Evolutionary conservation across 1,139 yeast genomes (phyloP), one percentile per base, ranked within the genome.

Genomic region (Hyphopichia burtonii): DNA sequence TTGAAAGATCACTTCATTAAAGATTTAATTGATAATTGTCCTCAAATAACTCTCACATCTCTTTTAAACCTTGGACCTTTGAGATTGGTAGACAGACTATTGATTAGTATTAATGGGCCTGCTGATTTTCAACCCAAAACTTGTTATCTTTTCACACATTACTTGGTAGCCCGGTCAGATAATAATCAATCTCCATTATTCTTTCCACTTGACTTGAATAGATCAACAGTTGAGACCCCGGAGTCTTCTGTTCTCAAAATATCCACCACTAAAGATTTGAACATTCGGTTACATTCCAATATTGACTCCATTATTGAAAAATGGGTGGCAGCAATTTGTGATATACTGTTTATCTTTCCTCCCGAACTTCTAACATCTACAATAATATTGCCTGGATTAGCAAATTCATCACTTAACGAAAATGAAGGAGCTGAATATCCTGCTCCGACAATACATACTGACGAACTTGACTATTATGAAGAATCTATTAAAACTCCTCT

Each of bases 271-370:
- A 17, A 27, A 19, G 17, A 37, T 6, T 25, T 11, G 11, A 25
- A 12, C 28, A 28, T 54, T 5, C 59, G 52, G 49, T 40, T 66
- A 7, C 53, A 51, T 36, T 61, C 68, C 1, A 52, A 54, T 9
- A 45, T 46, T 8, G 51, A 57, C 30, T 53, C 65, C 3, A 58
- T 71, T 4, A 55, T 71, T 19, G 76, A 73, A 47, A 72, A 72
- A 48, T 73, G 78, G 78, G 74, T 65, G 6, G 71, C 69, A 28
- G 76, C 72, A 1, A 51, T 68, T 8, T 66, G 73, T 3, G 78
- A 73, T 43, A 46, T 51, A 5, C 46, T 48, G 11, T 61, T 63
- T 41, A 41, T 44, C 2, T 64, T 73, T 37, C 78, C 78, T 0
- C 49, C 58, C 1, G 68, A 63, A 8, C 53, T 67, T 10, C 46